Base-by-base conservation (phyloP, 345 rosid species). In the Clausena lansium region DNA sequence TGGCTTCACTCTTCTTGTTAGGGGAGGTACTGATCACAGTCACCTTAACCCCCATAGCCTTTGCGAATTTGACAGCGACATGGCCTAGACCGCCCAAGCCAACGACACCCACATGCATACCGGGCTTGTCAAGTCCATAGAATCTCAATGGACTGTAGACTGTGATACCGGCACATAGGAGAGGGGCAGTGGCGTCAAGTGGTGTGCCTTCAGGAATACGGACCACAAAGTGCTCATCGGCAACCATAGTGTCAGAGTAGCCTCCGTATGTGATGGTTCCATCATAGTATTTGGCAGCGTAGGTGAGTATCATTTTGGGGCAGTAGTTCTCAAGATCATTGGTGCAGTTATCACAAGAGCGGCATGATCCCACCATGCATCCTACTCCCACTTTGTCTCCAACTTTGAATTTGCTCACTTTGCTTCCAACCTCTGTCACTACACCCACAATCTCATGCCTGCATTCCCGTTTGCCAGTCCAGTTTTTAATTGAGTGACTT, bases 31-130 rank as follows among this genome's bases (percentile, higher is more conserved):
- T 93, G 24, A 93, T 86, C 38, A 89, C 95, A 8, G 98, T 91
- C 36, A 93, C 93, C 90, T 87, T 88, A 25, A 22, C 77, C 1
- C 93, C 93, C 79, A 88, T 27, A 9, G 93, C 94, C 81, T 93
- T 93, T 0, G 91, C 91, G 81, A 91, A 84, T 61, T 89, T 89
- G 1, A 91, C 92, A 0, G 83, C 92, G 2, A 91, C 75, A 70
- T 91, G 98, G 14, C 98, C 96, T 1, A 93, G 75, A 9, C 93
- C 91, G 9, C 94, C 96, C 50, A 90, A 84, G 1, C 96, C 96
- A 25, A 89, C 96, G 39, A 93, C 83, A 20, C 97, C 97, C 4
- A 91, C 57, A 76, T 89, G 93, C 52, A 67, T 76, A 7, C 87
- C 92, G 0, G 90, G 86, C 27, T 79, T 83, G 5, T 81, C 87